A percentile compares a stretch with the other conserved stretches of the same genome.
Conservation (phyloP, 140 eudicot genomes). For the Bidens hawaiensis region DNA sequence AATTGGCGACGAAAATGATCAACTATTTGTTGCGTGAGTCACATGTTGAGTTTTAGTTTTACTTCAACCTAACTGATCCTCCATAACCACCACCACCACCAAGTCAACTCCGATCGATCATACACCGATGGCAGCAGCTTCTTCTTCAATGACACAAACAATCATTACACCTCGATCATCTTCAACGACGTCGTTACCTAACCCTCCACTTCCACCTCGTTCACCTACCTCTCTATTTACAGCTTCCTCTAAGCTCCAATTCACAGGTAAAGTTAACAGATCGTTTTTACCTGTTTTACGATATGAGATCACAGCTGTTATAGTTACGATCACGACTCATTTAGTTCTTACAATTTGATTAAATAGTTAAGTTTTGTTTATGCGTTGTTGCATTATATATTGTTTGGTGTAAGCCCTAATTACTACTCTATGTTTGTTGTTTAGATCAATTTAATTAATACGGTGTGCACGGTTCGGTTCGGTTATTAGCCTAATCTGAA, state of each 20-base stretch:
- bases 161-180: constrained; percentile 10
- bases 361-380: constrained; percentile 8
- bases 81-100: no score
- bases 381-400: neutral
- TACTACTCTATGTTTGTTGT: no score
- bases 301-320: neutral
- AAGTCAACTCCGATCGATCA: constrained; percentile 21
- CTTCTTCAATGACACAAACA: constrained; percentile 20
- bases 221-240: constrained; percentile 14
- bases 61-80: no score
- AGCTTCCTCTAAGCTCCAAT: constrained; percentile 13
- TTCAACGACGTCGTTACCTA: constrained; percentile 17
- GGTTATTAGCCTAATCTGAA: no score
- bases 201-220: constrained; percentile 11
- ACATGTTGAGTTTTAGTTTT: constrained; percentile 11
- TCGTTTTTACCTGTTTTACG: neutral
- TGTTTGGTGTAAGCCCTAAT: neutral
- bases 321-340: neutral
- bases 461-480: no score
- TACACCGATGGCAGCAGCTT: constrained; percentile 13
- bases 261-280: constrained; percentile 27
- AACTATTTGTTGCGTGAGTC: constrained; percentile 19
- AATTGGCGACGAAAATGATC: neutral
- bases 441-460: no score
- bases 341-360: constrained; percentile 6